Base-by-base conservation (phyloP, 2,329 filamentous ascomycete genomes). In the Beauveria sp. region DNA sequence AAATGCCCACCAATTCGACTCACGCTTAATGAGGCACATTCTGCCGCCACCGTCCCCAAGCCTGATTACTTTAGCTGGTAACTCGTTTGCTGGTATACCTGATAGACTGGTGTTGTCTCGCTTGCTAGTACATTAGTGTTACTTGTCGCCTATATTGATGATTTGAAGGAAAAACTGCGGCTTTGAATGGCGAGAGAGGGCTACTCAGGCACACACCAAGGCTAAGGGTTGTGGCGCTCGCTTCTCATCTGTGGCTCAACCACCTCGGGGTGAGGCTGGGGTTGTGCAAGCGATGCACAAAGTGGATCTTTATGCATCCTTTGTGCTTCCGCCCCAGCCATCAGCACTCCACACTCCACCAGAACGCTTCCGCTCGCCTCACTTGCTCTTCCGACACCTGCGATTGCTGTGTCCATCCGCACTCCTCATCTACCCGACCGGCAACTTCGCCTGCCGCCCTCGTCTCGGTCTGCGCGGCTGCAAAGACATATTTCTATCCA, bases 251-350 rank as follows among this genome's bases (percentile, higher is more conserved):
- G 55, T 57, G 55, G 54, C 44, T 57, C 43, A 47, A 5, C 52
- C 14, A 50, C 9, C 16, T 20, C 18, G 37, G 26, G 55, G 30
- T 26, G 55, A 48, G 55, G 55, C 44, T 57, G 55, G 44, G 40
- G 55, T 48, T 20, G 55, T 40, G 26, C 55, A 41, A 58, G 34
- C 5, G 20, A 57, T 58, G 30, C 55, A 58, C 28, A 51, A 51
- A 34, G 48, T 34, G 48, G 48, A n/a, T 20, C 20, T 12, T 22
- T 46, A 3, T 46, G 44, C 44, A 24, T 24, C 44, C 55, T 48
- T 50, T 57, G 43, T 57, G 55, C 44, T 41, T 24, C 40, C 53
- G 44, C 24, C 20, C 34, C 34, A 44, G 16, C 46, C 22, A n/a
- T 28, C 41, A 55, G 41, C 40, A 26, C 40, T 55, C 53, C 41